These are phyloP conservation scores for Potentilla sterilis DNA, from an alignment of 306 rosid genomes.

Conservation along the genomic window DNA sequence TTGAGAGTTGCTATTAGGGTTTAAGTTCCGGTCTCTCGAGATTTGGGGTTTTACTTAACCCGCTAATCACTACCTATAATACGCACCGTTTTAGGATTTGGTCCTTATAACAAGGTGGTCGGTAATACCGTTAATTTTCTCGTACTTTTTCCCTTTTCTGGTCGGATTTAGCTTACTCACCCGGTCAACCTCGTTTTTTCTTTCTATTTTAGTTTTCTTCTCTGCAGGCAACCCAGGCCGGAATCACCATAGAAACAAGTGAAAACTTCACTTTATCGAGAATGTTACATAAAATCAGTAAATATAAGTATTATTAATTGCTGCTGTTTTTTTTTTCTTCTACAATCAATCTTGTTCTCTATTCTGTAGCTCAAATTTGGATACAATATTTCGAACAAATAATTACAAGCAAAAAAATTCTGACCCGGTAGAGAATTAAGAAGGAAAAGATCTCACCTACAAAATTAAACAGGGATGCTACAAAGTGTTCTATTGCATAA, in stretches of 20 bases:
- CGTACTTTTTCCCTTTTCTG: background rate
- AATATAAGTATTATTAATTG: background rate
- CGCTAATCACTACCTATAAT: background rate
- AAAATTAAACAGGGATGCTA: conserved; percentile 18
- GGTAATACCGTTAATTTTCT: background rate
- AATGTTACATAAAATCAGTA: conserved; percentile 11
- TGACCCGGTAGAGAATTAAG: background rate
- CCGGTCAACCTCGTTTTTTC: background rate
- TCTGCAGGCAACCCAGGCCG: background rate
- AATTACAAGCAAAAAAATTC: conserved; percentile 14
- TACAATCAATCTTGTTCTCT: conserved; percentile 15
- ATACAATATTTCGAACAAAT: background rate
- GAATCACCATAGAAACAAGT: background rate
- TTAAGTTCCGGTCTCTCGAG: background rate
- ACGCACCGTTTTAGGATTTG: background rate
- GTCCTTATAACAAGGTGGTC: background rate
- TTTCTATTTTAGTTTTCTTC: background rate
- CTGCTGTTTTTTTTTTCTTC: background rate
- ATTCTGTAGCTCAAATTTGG: conserved; percentile 10
- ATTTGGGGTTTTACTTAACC: conserved; percentile 6
- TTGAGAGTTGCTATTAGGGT: conserved; percentile 8
- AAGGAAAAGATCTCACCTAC: conserved; percentile 18
- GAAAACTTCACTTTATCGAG: background rate
- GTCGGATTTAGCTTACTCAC: no score
- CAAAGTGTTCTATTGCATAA: conserved; percentile 12